phyloP scores from a whole-genome alignment of 257 asterid species.

The Solanum corneliomulleri region DNA sequence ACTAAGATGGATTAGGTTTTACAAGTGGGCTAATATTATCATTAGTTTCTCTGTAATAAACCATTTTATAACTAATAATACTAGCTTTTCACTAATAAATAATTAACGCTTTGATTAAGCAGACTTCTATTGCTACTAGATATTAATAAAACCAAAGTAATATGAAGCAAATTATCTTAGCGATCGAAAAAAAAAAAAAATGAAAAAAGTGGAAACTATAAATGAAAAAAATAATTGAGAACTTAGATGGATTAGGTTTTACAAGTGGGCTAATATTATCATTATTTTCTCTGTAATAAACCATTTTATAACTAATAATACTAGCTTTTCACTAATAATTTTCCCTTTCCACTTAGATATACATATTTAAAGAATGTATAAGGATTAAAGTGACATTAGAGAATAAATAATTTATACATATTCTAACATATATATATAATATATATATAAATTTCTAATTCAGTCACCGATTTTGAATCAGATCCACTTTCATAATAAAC shows the following conservation, averaged over 20 bases:
- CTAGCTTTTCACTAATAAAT: background rate
- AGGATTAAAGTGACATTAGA: background rate
- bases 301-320: background rate
- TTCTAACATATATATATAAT: too few species aligned
- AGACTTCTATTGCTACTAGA: background rate
- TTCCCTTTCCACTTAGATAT: background rate
- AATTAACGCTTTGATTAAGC: background rate
- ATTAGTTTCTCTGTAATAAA: background rate
- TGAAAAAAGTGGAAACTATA: too few species aligned
- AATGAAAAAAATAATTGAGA: background rate
- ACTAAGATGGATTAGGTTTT: background rate
- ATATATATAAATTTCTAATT: background rate
- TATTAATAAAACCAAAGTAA: background rate
- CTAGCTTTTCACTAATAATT: background rate
- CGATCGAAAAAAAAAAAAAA: background rate
- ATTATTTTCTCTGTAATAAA: background rate
- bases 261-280: background rate
- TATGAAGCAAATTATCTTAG: background rate
- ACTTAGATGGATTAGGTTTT: background rate
- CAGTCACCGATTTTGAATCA: background rate
- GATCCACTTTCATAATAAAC: background rate
- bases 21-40: background rate
- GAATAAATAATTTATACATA: background rate
- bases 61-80: background rate
- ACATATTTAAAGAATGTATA: background rate